Evolutionary conservation across 2,329 filamentous ascomycete species (phyloP), one percentile per base, ranked within the genome.

Genomic region (Fusarium agapanthi): DNA sequence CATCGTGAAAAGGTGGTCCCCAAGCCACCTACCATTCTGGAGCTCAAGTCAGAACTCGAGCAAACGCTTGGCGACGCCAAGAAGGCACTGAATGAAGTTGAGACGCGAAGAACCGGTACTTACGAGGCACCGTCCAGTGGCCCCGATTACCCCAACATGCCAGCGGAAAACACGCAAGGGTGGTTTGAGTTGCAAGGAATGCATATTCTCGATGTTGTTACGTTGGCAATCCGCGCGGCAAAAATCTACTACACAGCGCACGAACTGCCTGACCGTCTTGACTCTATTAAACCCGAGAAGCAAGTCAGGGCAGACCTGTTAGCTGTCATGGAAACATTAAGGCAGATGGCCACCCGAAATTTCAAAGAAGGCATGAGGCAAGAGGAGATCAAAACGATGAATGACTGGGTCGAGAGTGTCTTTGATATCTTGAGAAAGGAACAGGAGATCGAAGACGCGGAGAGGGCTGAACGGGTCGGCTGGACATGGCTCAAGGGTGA

Each of bases 161-260:
- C 81, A n/a, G 83, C 83, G 47, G 83, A 84, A 24, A 84, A 86
- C 47, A 79, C 86, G 26, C 89, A 90, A 73, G 91, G 90, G 14
- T 97, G 93, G 91, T 90, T 93, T 80, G 94, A 98, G 81, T 88
- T 97, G 28, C 94, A 97, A 80, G 96, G 95, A 24, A 90, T 98
- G 86, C 93, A 97, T 78, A 90, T 99, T 41, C 88, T 98, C 62
- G 95, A 98, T 80, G 91, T 97, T 59, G 92, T 96, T 79, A 99
- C 96, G 2, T 87, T 98, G 59, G 95, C 95, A n/a, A 98, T 99
- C 75, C 90, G 95, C 58, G 95, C 95, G 3, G 96, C 96, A 57
- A 97, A 97, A 83, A 92, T 97, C 77, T 99, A 98, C 84, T 98
- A 99, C 83, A 98, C 95, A 0, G 89, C 94, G 8, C 96, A 98